These are phyloP conservation scores for Ganoderma lucidum DNA, from an alignment of 1,284 basidiomycete species.

Conservation along the genomic window DNA sequence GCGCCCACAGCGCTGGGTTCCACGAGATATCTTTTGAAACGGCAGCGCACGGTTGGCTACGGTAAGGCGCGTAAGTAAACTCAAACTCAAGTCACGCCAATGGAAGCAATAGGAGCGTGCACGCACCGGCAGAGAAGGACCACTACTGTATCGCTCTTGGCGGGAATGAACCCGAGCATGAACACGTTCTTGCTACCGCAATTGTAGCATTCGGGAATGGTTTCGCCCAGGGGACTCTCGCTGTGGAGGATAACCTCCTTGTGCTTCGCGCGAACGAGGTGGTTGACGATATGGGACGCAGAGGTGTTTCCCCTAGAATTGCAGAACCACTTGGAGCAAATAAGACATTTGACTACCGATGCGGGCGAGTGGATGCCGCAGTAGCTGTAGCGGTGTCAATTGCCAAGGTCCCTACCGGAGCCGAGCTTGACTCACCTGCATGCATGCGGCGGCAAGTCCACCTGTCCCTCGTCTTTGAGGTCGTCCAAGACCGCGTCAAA, in stretches of 20 bases:
- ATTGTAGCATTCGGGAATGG: slow-evolving; percentile 98
- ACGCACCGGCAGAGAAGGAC: slow-evolving; percentile 95
- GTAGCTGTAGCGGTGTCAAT: slow-evolving; percentile 66
- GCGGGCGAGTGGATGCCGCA: slow-evolving; percentile 99
- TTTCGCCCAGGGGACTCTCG: slow-evolving; percentile 96
- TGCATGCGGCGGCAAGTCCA: slow-evolving; percentile 90
- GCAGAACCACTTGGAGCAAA: slow-evolving; percentile 99
- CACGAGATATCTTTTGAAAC: slow-evolving; percentile 98
- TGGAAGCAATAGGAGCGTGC: slow-evolving; percentile 39
- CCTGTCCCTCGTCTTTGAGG: slow-evolving; percentile 83
- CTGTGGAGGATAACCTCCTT: slow-evolving; percentile 98
- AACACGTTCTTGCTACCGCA: slow-evolving; percentile 99
- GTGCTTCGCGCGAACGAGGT: slow-evolving; percentile 98
- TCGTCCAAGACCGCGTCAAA: slow-evolving; percentile 90
- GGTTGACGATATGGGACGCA: slow-evolving; percentile 98
- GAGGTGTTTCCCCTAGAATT: slow-evolving; percentile 99
- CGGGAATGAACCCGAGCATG: slow-evolving; percentile 98
- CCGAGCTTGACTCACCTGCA: slow-evolving; percentile 77
- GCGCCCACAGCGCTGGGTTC: slow-evolving; percentile 98
- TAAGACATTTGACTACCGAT: slow-evolving; percentile 95
- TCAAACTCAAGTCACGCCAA: background rate
- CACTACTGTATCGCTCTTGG: slow-evolving; percentile 98
- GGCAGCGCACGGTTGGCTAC: slow-evolving; percentile 95
- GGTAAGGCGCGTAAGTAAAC: slow-evolving; percentile 11
- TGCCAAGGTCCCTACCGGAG: slow-evolving; percentile 15